phyloP scores from a whole-genome alignment of 192 early-diverging fungal species.

The Phlyctochytrium bullatum region DNA sequence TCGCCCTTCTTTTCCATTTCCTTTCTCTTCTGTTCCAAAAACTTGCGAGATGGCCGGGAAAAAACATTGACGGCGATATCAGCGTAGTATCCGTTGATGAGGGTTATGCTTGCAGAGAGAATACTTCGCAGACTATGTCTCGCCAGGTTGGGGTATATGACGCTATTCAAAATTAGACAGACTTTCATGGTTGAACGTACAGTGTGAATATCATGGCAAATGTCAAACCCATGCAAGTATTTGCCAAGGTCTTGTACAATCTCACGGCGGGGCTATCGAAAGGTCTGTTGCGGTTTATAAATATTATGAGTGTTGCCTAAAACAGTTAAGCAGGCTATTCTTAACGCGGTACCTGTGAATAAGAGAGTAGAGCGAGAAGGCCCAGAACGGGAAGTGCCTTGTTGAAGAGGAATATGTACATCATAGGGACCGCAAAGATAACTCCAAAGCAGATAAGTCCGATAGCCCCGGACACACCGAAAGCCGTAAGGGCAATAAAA shows the following conservation, averaged over 20 bases:
- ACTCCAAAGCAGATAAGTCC: conserved; percentile 8
- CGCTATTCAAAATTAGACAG: too few relatives aligned
- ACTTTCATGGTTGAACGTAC: too few relatives aligned
- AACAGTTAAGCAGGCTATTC: background rate
- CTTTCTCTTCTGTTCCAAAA: background rate
- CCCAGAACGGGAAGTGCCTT: background rate
- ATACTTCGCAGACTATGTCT: conserved; percentile 7
- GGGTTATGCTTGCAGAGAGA: conserved; percentile 7
- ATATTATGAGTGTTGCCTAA: conserved; percentile 4
- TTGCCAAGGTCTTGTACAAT: conserved; percentile 13
- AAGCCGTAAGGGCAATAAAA: conserved; percentile 8
- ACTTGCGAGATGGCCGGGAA: background rate
- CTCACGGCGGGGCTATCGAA: conserved; percentile 17
- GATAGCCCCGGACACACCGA: background rate
- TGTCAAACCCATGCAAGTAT: background rate
- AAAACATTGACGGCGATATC: background rate
- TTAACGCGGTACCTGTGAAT: conserved; percentile 10
- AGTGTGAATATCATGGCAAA: conserved; percentile 20
- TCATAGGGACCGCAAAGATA: conserved; percentile 9
- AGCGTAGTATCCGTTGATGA: conserved; percentile 15
- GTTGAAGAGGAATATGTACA: conserved; percentile 11
- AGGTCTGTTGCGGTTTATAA: conserved; percentile 4
- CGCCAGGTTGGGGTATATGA: conserved; percentile 20
- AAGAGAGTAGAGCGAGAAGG: conserved; percentile 15
- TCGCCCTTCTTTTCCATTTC: too few relatives aligned